Percentiles rank a stretch among this genome's conserved stretches.
These are phyloP conservation scores for Lipomyces lipofer DNA, from an alignment of 805 yeast genomes.

Conservation along the genomic window DNA sequence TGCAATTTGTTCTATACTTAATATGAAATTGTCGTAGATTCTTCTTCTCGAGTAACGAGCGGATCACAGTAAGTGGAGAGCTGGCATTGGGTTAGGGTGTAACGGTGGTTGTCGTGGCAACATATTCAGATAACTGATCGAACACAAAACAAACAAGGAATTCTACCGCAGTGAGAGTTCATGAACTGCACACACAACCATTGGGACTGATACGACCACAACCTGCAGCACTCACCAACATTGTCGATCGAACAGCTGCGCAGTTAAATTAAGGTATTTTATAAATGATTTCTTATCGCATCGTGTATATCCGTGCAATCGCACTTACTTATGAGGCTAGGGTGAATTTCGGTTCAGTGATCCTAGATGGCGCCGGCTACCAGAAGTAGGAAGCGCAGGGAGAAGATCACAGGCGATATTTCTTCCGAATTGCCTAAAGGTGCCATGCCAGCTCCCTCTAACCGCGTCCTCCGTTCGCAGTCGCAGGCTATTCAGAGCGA, in stretches of 20 bases:
- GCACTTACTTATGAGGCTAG: neutral
- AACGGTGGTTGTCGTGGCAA: neutral
- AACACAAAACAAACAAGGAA: neutral
- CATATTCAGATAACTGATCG: neutral
- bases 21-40: neutral
- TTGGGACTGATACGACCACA: neutral
- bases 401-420: neutral
- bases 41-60: neutral
- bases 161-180: neutral
- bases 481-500: neutral
- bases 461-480: neutral
- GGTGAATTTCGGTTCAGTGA: neutral
- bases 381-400: slow-evolving; percentile 4
- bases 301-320: neutral
- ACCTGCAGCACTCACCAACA: neutral
- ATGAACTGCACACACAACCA: neutral
- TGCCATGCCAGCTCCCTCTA: neutral
- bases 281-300: neutral
- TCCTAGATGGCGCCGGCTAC: slow-evolving; percentile 5
- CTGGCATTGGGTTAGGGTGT: neutral
- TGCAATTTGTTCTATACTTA: neutral
- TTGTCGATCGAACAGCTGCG: neutral
- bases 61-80: too few relatives aligned
- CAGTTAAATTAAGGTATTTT: too few relatives aligned
- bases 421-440: neutral